phyloP scores from a whole-genome alignment of 1,139 yeast species.

The Debaryomyces robertsiae region DNA sequence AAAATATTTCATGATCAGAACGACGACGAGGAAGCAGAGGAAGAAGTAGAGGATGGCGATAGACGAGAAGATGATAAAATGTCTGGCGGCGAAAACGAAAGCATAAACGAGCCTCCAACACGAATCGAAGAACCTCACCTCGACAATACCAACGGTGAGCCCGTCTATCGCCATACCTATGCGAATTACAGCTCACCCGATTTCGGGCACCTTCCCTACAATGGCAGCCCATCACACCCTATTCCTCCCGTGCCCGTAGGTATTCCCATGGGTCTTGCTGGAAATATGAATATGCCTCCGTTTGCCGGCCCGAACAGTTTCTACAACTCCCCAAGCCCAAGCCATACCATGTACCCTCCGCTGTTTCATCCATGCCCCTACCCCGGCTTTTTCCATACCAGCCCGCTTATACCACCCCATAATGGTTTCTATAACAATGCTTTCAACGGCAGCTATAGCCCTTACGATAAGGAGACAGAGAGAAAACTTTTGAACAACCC shows the following conservation, averaged over 20 bases:
- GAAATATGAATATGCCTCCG: slow-evolving; percentile 5
- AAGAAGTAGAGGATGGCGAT: slow-evolving; percentile 17
- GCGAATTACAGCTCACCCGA: neutral
- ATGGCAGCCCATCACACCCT: neutral
- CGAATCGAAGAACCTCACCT: neutral
- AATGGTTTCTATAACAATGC: slow-evolving; percentile 8
- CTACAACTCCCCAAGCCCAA: slow-evolving; percentile 7
- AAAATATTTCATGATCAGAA: slow-evolving; percentile 38
- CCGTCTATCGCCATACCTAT: neutral
- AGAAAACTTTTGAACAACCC: slow-evolving; percentile 34
- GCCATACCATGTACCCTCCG: slow-evolving; percentile 6
- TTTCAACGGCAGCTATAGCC: slow-evolving; percentile 10
- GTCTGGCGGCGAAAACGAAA: slow-evolving; percentile 17
- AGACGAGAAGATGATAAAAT: slow-evolving; percentile 29
- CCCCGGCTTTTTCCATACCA: slow-evolving; percentile 7
- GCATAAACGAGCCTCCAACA: slow-evolving; percentile 5
- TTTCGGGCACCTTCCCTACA: neutral
- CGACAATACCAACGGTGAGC: neutral
- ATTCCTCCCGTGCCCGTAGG: slow-evolving; percentile 10
- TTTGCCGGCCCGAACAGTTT: slow-evolving; percentile 7
- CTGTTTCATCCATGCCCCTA: slow-evolving; percentile 4
- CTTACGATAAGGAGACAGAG: slow-evolving; percentile 33
- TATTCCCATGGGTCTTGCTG: slow-evolving; percentile 9
- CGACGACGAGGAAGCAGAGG: slow-evolving; percentile 28
- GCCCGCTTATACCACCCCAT: slow-evolving; percentile 14